A percentile compares a stretch with the other conserved stretches of the same genome.
Evolutionary conservation across 441 rosid genomes (phyloP).

Genomic region (Bocquillonia castaneifolia): DNA sequence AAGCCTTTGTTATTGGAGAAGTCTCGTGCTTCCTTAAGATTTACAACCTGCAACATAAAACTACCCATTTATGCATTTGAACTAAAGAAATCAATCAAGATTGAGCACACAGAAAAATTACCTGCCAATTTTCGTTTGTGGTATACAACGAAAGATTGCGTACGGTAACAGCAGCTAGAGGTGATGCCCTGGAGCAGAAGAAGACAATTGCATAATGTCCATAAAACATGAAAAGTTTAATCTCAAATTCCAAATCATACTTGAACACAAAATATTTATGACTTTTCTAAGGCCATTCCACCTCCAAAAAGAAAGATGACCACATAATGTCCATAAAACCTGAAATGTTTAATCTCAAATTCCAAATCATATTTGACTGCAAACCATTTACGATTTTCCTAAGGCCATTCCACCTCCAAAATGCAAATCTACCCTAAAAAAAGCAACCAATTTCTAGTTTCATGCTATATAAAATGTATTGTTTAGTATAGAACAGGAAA

Average conservation of each 20-base stretch:
- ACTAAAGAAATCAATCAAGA: slow-evolving; percentile 12
- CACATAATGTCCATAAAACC: slow-evolving; percentile 13
- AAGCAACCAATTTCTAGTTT: neutral
- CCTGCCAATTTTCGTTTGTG: slow-evolving; percentile 97
- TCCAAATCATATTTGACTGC: neutral
- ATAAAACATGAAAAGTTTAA: slow-evolving; percentile 6
- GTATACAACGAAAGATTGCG: slow-evolving; percentile 74
- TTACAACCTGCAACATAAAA: slow-evolving; percentile 57
- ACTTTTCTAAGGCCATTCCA: neutral
- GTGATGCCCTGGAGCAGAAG: slow-evolving; percentile 68
- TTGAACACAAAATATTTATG: neutral
- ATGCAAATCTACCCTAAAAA: neutral
- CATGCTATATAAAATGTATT: neutral
- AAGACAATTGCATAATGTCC: slow-evolving; percentile 23
- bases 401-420: neutral
- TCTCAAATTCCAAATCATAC: neutral
- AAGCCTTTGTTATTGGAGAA: slow-evolving; percentile 65
- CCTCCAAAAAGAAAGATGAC: too few species aligned
- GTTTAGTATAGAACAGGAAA: neutral
- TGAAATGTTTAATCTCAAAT: neutral
- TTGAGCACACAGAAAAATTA: slow-evolving; percentile 26
- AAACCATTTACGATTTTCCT: neutral
- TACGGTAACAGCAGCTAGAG: slow-evolving; percentile 87
- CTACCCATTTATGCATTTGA: slow-evolving; percentile 21
- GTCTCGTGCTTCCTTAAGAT: slow-evolving; percentile 96